Conservation (phyloP, 257 asterid genomes). For the Vinca minor region DNA sequence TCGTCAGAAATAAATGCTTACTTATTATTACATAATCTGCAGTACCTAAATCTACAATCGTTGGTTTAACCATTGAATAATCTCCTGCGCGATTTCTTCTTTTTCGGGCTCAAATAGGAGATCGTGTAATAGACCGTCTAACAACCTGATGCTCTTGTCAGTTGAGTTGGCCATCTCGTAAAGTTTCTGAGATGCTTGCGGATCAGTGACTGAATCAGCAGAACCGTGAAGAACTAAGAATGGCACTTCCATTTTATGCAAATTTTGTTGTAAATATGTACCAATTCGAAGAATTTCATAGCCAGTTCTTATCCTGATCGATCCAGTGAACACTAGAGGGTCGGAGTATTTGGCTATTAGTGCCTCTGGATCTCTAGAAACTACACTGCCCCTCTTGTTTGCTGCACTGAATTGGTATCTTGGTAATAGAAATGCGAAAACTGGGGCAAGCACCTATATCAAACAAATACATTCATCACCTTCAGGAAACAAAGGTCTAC, state of each 20-base stretch:
- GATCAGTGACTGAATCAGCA: conserved; percentile 73
- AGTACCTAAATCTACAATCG: conserved; percentile 28
- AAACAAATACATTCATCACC: neutral
- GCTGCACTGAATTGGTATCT: conserved; percentile 84
- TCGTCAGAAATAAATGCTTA: neutral
- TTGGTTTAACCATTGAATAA: conserved; percentile 56
- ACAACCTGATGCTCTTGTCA: conserved; percentile 67
- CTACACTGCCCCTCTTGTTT: conserved; percentile 57
- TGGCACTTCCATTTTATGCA: conserved; percentile 48
- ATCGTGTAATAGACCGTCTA: conserved; percentile 70
- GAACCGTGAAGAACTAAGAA: conserved; percentile 83
- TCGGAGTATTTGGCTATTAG: conserved; percentile 79
- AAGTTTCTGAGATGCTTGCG: conserved; percentile 64
- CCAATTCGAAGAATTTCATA: conserved; percentile 67
- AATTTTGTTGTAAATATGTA: conserved; percentile 54
- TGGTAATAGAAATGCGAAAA: conserved; percentile 61
- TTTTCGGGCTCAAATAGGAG: conserved; percentile 79
- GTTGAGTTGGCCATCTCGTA: conserved; percentile 59
- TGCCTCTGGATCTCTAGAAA: conserved; percentile 77
- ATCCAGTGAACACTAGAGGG: conserved; percentile 86
- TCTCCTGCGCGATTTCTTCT: conserved; percentile 47
- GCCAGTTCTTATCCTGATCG: conserved; percentile 76
- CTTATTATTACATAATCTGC: neutral
- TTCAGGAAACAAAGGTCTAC: no score
- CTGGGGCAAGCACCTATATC: conserved; percentile 73